Evolutionary conservation across 306 rosid species (phyloP), one percentile per base, ranked within the genome.

Genomic region (Citrullus amarus): DNA sequence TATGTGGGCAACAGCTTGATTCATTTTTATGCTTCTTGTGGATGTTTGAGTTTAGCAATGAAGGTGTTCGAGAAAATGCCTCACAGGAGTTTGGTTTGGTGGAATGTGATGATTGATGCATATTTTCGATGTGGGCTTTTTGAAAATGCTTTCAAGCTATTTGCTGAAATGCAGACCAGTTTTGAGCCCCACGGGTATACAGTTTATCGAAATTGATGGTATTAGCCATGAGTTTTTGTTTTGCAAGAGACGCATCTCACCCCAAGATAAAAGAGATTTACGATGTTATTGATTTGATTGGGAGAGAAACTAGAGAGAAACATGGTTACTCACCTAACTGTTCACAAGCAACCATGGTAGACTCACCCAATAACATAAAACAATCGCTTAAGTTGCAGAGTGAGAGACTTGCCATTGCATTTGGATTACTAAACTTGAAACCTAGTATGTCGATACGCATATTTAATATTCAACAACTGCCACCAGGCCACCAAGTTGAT

Each of bases 61-160:
- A 92, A 85, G 44, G 22, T 89, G 76, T 94, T 92, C 60, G 83
- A 75, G 2, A 48, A 78, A 20, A 90, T 90, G 97, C n/a, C 60
- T 16, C 83, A 81, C 12, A 92, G 85, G 84, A 88, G 86, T 80
- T 44, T 85, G 79, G 95, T 94, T 75, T 92, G 90, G 0, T 94
- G 97, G 98, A 92, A 94, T 67, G 79, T 87, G 16, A 86, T 89
- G 84, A 89, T 92, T 83, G 98, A 92, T 80, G 87, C 89, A 22
- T 81, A 79, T 61, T 88, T 83, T 18, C 86, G 75, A 71, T 77
- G 54, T 55, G 95, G 95, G 4, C 86, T 83, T 79, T 90, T 84
- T 66, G 89, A 80, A 8, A 78, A 78, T 75, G 90, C 90, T 6
- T 22, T 92, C 85, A 81, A 78, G n/a, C 46, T 89, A 43, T 94